Percentiles rank a stretch among this genome's conserved stretches.
Evolutionary conservation across 1,139 yeast species (phyloP).

Genomic region (Scheffersomyces insectosa): DNA sequence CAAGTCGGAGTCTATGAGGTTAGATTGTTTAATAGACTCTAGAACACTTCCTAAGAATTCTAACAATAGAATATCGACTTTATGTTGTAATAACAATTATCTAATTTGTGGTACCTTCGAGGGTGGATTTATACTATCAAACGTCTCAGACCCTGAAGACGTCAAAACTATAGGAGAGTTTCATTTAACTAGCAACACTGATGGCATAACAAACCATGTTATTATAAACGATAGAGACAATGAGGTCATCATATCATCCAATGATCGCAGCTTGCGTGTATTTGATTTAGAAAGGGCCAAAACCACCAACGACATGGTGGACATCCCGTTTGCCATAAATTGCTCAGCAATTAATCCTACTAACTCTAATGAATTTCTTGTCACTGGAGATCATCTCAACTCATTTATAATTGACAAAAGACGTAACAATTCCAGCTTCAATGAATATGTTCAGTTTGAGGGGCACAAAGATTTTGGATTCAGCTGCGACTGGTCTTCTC

Average conservation of each 20-base stretch:
- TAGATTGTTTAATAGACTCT: constrained; percentile 42
- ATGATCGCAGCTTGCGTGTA: constrained; percentile 45
- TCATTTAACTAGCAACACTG: constrained; percentile 41
- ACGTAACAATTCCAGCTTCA: constrained; percentile 12
- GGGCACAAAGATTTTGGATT: constrained; percentile 62
- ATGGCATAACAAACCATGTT: constrained; percentile 60
- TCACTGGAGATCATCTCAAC: constrained; percentile 53
- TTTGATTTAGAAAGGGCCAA: constrained; percentile 34
- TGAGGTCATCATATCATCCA: constrained; percentile 44
- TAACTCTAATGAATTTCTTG: constrained; percentile 37
- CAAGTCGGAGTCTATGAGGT: constrained; percentile 27
- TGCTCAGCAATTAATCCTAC: constrained; percentile 43
- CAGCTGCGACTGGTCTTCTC: constrained; percentile 59
- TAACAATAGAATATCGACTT: constrained; percentile 48
- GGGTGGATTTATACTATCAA: constrained; percentile 49
- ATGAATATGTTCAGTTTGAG: constrained; percentile 17
- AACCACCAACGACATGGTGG: constrained; percentile 9
- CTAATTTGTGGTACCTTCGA: constrained; percentile 57
- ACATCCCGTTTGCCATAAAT: constrained; percentile 52
- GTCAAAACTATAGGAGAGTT: constrained; percentile 34
- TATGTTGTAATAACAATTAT: constrained; percentile 43
- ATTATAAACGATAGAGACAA: constrained; percentile 28
- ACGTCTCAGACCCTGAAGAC: constrained; percentile 26
- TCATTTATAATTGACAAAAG: constrained; percentile 49
- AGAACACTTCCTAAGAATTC: constrained; percentile 29